Evolutionary conservation across 345 rosid species (phyloP).

Genomic region (Laguncularia racemosa): DNA sequence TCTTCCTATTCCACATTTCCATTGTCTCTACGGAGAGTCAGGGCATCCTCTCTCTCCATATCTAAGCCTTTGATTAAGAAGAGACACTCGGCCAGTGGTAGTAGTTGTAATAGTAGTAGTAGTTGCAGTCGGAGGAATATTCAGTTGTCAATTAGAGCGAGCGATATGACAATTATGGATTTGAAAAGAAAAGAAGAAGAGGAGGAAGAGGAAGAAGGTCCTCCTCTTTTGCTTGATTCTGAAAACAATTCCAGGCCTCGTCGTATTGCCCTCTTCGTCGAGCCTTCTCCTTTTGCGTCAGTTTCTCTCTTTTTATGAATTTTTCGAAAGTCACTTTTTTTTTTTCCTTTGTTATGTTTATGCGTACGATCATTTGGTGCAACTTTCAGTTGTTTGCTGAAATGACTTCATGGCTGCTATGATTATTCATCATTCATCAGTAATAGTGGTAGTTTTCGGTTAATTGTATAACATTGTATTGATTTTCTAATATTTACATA

Average conservation of each 20-base stretch:
- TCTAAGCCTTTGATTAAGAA: neutral
- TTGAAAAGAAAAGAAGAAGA: constrained; percentile 23
- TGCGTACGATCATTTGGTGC: neutral
- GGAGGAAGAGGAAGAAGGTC: constrained; percentile 39
- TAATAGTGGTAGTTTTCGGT: too few relatives aligned
- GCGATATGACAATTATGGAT: constrained; percentile 37
- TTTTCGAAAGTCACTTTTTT: too few relatives aligned
- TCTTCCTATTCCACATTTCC: constrained; percentile 14
- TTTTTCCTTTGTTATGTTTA: neutral
- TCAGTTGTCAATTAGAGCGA: constrained; percentile 47
- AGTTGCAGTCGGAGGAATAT: constrained; percentile 9
- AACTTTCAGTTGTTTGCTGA: neutral
- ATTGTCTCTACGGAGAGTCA: neutral
- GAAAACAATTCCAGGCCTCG: constrained; percentile 53
- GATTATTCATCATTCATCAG: too few relatives aligned
- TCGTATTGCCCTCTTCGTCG: constrained; percentile 89
- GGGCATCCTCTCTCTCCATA: neutral
- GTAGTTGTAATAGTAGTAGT: constrained; percentile 4
- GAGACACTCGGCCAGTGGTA: neutral
- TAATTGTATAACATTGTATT: too few relatives aligned
- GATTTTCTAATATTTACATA: too few relatives aligned
- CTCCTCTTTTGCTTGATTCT: constrained; percentile 43
- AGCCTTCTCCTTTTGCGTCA: constrained; percentile 88
- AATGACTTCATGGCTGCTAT: too few relatives aligned
- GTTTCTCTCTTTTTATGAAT: neutral